Evolutionary conservation across 116 monocot species (phyloP).

Genomic region (Phalaenopsis hybrid): DNA sequence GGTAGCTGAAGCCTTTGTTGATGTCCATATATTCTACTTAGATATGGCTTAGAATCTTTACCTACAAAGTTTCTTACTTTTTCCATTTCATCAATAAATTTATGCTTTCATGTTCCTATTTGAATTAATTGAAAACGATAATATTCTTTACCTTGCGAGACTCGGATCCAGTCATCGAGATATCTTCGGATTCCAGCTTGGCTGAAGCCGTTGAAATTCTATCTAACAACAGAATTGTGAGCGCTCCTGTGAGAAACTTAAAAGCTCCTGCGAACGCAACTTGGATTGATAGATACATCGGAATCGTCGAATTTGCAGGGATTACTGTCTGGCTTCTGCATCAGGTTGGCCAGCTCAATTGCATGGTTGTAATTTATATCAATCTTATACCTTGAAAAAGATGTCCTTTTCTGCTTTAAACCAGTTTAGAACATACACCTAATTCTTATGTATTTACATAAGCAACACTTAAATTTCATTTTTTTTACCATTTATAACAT

Average conservation of each 20-base stretch:
- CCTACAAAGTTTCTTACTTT: not conserved
- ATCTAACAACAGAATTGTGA: constrained; percentile 67
- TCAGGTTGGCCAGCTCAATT: constrained; percentile 41
- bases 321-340: constrained; percentile 86
- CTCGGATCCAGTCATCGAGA: constrained; percentile 55
- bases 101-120: not conserved
- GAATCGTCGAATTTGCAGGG: constrained; percentile 87
- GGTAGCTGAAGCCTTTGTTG: no score
- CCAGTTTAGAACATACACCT: no score
- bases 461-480: no score
- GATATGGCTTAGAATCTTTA: no score
- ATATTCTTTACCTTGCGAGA: constrained; percentile 1
- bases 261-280: constrained; percentile 71
- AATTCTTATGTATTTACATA: no score
- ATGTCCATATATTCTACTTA: no score
- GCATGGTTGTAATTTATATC: not conserved
- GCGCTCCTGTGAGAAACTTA: constrained; percentile 74
- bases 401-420: no score
- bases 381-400: not conserved
- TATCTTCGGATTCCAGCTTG: constrained; percentile 74
- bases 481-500: no score
- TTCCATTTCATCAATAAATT: no score
- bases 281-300: constrained; percentile 93
- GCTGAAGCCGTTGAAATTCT: constrained; percentile 60
- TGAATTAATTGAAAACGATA: not conserved